Evolutionary conservation across 129 eudicot genomes (phyloP), one percentile per base, ranked within the genome.

Genomic region (Flaveria trinervia): DNA sequence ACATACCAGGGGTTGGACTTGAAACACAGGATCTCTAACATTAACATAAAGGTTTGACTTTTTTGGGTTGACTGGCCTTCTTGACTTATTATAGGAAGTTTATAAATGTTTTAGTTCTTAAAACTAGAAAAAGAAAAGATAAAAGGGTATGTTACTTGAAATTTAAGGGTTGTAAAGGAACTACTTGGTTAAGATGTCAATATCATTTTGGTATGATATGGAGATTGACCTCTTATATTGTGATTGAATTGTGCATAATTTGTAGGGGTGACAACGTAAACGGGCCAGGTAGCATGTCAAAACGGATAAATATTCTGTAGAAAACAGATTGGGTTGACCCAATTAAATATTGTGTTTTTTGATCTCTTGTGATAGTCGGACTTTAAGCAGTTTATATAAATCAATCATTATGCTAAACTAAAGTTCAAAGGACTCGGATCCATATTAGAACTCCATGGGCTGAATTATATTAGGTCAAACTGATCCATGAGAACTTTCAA

Each of bases 21-120:
- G 86, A 88, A 52, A 75, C 91, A 0, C 83, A 51, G 20, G 91
- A 86, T 68, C 83, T 88, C 46, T 70, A 76, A 39, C 86, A 82
- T 70, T 85, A 80, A 87, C 79, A 16, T 78, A 44, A 13, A 49
- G 17, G 45, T 77, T 77, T 81, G 74, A 70, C 57, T 25, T 39
- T 36, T 57, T 36, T 70, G 62, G 43, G 76, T 70, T 77, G 68
- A 54, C 75, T 33, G 51, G 52, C 73, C 12, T 28, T 59, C 18
- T 41, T 36, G 56, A 74, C 71, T 39, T 10, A 45, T 45, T 45
- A 8, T 45, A 45, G 14, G 11, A 45, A 45, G 14, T 45, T 45
- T 45, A 45, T 45, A 45, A 45, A 45, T 8, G 14, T 70, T 14
- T 36, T 81, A 15, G 15, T 36, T 59, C 39, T 75, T 26, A 11